Evolutionary conservation across 1,284 basidiomycete genomes (phyloP), one percentile per base, ranked within the genome.

Genomic region (Pseudozyma tsukubaensis): DNA sequence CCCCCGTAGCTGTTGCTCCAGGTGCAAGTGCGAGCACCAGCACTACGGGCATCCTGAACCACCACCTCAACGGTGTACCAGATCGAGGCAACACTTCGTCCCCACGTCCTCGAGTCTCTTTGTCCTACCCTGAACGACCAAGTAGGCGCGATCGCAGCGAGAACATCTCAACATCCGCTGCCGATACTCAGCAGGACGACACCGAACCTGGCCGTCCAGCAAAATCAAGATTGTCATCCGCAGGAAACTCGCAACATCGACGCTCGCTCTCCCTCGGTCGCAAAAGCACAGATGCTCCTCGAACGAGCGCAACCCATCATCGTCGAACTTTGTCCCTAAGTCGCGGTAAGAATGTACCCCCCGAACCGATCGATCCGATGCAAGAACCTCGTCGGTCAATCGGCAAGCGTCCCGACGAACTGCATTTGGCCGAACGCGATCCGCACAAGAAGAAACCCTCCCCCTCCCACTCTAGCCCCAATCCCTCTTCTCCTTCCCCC

Each of bases 351-450:
- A 29, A 29, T 7, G 55, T 52, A 16, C n/a, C 39, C 10, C 12
- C 44, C 10, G 59, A 21, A 29, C 71, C 71, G 19, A 47, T 72
- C 18, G 74, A 77, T 29, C 74, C 74, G 2, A 60, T 72, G 56
- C 58, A 57, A 21, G 75, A 77, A 42, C 76, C 76, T 4, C 52
- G 76, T 11, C 29, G 73, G 9, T 71, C 73, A 1, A 78, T 78
- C 24, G 51, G 54, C 40, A 72, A 72, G 32, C 62, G 76, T 4
- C 61, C 62, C 6, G 50, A 69, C 16, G 76, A 78, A 24, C 49
- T 64, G 12, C 39, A 57, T 19, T 40, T 72, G 21, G 48, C 35
- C 12, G 55, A 66, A 12, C 54, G 54, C 9, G 72, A 77, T 59
- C 65, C 71, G 4, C 71, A 73, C 57, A 64, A 43, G 8, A 6